Percentiles rank a stretch among this genome's conserved stretches.
Evolutionary conservation across 345 rosid species (phyloP).

Genomic region (Hibiscus tridactylites): DNA sequence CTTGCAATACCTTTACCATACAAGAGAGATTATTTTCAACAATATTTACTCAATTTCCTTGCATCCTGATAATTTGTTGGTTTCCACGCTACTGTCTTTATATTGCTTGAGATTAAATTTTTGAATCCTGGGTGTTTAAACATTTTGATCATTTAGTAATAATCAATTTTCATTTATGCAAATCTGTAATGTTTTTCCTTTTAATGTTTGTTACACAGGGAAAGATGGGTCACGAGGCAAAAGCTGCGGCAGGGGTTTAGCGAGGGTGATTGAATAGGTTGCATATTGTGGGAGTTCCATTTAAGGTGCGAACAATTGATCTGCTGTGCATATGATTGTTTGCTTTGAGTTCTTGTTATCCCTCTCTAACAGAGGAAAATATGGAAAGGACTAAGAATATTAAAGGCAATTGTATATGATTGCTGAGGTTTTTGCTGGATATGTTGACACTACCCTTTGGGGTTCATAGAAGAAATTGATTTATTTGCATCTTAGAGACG

Average conservation of each 20-base stretch:
- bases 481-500: not conserved
- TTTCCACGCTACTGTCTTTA: not conserved
- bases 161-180: not conserved
- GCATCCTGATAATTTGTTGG: not conserved
- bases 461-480: not conserved
- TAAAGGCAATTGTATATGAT: not conserved
- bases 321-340: not conserved
- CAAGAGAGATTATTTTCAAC: not conserved
- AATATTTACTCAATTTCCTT: not conserved
- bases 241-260: conserved; percentile 63
- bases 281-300: conserved; percentile 10
- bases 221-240: conserved; percentile 36
- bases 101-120: not conserved
- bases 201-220: conserved; percentile 42
- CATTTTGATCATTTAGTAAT: not conserved
- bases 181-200: not conserved
- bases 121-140: not conserved
- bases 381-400: not conserved
- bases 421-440: not conserved
- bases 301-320: conserved; percentile 17
- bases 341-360: not conserved
- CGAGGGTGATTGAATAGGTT: conserved; percentile 1
- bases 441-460: not conserved
- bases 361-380: not conserved
- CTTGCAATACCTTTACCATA: not conserved